Conservation (phyloP, 441 rosid genomes). For the Populus hybrid region DNA sequence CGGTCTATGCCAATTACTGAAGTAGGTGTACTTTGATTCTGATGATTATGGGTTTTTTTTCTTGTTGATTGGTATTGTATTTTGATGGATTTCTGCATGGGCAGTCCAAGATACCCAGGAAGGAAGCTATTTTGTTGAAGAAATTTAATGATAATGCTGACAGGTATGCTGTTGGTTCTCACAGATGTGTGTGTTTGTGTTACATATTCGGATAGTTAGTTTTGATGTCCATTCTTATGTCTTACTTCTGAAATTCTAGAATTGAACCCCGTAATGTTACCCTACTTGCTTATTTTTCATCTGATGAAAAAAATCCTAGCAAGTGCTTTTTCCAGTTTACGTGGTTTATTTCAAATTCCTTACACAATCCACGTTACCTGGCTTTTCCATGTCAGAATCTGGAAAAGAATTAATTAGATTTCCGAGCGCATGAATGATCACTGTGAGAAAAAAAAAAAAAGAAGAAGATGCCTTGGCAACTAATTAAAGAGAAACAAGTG, state of each 20-base stretch:
- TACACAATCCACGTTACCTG: not conserved
- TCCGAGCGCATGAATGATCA: not conserved
- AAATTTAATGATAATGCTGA: conserved; percentile 77
- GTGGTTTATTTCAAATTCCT: not conserved
- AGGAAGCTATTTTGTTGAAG: conserved; percentile 69
- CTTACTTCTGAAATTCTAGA: not conserved
- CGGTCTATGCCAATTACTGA: conserved; percentile 81
- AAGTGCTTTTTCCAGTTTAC: not conserved
- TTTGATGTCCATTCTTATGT: not conserved
- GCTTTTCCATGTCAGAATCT: not conserved
- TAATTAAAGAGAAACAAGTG: not conserved
- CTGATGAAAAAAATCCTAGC: not conserved
- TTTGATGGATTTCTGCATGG: not conserved
- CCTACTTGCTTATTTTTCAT: not conserved
- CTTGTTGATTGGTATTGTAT: not conserved
- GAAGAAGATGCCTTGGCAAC: not conserved
- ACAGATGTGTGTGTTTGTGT: not conserved
- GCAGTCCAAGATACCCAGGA: conserved; percentile 85
- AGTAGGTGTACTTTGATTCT: conserved; percentile 44
- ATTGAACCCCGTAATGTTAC: not conserved
- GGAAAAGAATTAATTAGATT: not conserved
- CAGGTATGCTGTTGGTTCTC: conserved; percentile 42
- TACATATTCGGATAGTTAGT: not conserved
- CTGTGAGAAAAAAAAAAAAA: not conserved
- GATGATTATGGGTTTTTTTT: not conserved